A percentile compares a stretch with the other conserved stretches of the same genome.
Conservation (phyloP, 345 rosid genomes). For the Euphorbia lathyris region DNA sequence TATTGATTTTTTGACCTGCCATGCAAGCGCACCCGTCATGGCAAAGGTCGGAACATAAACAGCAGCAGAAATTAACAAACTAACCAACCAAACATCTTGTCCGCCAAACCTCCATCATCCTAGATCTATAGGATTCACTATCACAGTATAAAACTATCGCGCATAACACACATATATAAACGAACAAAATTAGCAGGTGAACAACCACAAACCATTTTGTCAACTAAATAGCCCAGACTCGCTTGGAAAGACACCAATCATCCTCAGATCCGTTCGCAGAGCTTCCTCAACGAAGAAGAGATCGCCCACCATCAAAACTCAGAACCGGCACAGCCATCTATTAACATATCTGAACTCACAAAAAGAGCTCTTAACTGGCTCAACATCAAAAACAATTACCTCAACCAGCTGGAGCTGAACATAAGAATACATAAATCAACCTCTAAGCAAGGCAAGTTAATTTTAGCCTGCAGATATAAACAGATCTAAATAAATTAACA, state of each 20-base stretch:
- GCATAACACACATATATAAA: not conserved
- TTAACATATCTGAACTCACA: too few species aligned
- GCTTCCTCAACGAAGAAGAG: not conserved
- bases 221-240: not conserved
- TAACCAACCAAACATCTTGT: conserved; percentile 4
- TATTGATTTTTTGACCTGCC: conserved; percentile 36
- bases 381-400: too few species aligned
- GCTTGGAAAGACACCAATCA: not conserved
- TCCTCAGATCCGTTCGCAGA: not conserved
- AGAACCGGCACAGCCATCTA: not conserved
- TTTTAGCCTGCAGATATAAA: too few species aligned
- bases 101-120: not conserved
- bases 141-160: not conserved
- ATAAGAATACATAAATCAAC: too few species aligned
- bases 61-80: not conserved
- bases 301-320: not conserved
- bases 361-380: too few species aligned
- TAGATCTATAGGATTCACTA: not conserved
- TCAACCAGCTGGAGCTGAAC: too few species aligned
- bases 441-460: too few species aligned
- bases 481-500: too few species aligned
- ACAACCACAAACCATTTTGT: not conserved
- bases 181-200: not conserved
- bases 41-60: conserved; percentile 26
- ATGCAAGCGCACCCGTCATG: conserved; percentile 41